Evolutionary conservation across 192 early-diverging fungal species (phyloP), one percentile per base, ranked within the genome.

Genomic region (Backusella australiensis): DNA sequence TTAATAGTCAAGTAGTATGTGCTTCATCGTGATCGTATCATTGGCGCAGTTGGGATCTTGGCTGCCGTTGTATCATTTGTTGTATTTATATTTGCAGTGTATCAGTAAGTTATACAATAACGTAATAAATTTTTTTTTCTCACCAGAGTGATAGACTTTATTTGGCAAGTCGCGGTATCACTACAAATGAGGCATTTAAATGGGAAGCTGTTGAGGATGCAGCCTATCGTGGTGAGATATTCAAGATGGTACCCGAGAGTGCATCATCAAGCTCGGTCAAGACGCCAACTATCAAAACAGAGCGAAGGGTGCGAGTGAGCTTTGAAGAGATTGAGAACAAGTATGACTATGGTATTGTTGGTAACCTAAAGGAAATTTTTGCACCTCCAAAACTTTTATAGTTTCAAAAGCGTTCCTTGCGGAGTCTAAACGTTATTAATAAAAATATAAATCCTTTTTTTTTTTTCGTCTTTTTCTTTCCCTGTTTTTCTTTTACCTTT

Each of bases 171-270:
- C 76, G 78, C 7, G 86, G 86, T 35, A 78, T 86, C 23, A 89
- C 87, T 15, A 83, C 87, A 1, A 89, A 89, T 56, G 87, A 89
- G 44, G 78, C 86, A 6, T 87, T 87, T 73, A 89, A 89, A 76
- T 87, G 87, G 87, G 86, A 87, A 52, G 75, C 81, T 17, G 65
- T 89, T 26, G 83, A 86, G n/a, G 87, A 89, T 74, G 78, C 81
- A 38, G 80, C 87, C 12, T 73, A 84, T 53, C 73, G 75, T 23
- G 82, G 85, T 0, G 86, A 87, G 23, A 67, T 89, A 11, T 80
- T 36, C 26, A 52, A 52, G 26, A 34, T 70, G 32, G 70, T 71
- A 17, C 23, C 41, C 6, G 26, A 63, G 12, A 63, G 56, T 5
- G 12, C 56, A 29, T 32, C 32, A 29, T 63, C 67, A 17, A 65